Percentiles rank a stretch among this genome's conserved stretches.
These are phyloP conservation scores for Nemophila menziesii DNA, from an alignment of 257 asterid species.

Conservation along the genomic window DNA sequence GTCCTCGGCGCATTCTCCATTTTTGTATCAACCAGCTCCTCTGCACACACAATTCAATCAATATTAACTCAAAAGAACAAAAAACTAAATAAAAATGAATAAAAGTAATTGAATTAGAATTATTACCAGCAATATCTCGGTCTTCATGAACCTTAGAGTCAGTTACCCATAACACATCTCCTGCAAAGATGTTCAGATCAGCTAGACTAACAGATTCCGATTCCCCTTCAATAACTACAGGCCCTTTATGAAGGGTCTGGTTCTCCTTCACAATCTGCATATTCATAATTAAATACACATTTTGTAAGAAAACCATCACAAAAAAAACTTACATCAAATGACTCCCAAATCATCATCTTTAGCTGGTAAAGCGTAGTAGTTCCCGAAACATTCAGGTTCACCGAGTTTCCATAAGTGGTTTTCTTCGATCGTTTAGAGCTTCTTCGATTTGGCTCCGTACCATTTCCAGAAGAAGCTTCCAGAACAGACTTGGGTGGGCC, in stretches of 20 bases:
- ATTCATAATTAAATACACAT: too few relatives aligned
- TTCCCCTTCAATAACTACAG: conserved; percentile 56
- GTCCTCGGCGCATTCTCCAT: conserved; percentile 32
- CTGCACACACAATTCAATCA: conserved; percentile 27
- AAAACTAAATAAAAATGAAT: too few relatives aligned
- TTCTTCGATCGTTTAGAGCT: conserved; percentile 88
- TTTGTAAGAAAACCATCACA: background rate
- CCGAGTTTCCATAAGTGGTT: conserved; percentile 71
- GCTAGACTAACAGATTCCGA: conserved; percentile 77
- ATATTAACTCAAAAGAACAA: conserved; percentile 3
- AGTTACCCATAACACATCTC: conserved; percentile 86
- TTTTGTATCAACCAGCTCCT: conserved; percentile 72
- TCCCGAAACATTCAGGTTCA: conserved; percentile 72
- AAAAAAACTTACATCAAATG: conserved; percentile 70
- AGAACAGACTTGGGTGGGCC: conserved; percentile 91
- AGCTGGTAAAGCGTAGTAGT: conserved; percentile 83
- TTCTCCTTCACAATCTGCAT: conserved; percentile 90
- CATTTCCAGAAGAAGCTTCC: conserved; percentile 70
- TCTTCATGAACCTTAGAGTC: conserved; percentile 91
- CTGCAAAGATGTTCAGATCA: conserved; percentile 78
- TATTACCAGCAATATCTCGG: conserved; percentile 94
- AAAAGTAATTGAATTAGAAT: too few relatives aligned
- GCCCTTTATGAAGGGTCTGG: conserved; percentile 91
- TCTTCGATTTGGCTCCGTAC: conserved; percentile 65
- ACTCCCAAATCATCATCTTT: conserved; percentile 99